phyloP scores from a whole-genome alignment of 1,284 basidiomycete genomes.

The Leccinum solheimii region DNA sequence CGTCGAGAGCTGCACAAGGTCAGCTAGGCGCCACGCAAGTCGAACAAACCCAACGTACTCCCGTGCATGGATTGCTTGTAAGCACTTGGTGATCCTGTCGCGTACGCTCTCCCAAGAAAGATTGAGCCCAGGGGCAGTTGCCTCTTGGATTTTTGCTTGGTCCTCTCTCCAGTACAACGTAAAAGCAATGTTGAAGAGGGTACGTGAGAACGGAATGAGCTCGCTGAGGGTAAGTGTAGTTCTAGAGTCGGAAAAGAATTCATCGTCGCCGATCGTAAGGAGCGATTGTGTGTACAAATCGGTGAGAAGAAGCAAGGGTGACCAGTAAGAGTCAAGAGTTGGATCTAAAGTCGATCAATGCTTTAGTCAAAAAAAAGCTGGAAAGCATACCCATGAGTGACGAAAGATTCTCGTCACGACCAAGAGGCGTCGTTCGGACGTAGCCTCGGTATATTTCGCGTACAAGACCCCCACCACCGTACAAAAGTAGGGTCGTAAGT shows the following conservation, averaged over 20 bases:
- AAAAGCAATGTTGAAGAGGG: constrained; percentile 79
- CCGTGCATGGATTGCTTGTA: constrained; percentile 80
- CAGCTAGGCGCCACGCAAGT: constrained; percentile 1
- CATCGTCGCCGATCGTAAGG: constrained; percentile 93
- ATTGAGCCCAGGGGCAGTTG: constrained; percentile 44
- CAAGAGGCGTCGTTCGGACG: constrained; percentile 59
- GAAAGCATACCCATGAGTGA: constrained; percentile 42
- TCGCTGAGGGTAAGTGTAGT: constrained; percentile 75
- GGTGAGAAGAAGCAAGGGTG: constrained; percentile 76
- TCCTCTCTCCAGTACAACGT: constrained; percentile 78
- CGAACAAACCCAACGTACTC: constrained; percentile 59
- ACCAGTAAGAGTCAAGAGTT: constrained; percentile 50
- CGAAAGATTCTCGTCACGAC: constrained; percentile 47
- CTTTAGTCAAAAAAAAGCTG: constrained; percentile 5
- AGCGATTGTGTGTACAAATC: constrained; percentile 87
- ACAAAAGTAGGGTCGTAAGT: constrained; percentile 49
- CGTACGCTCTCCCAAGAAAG: constrained; percentile 39
- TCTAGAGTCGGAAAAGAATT: constrained; percentile 69
- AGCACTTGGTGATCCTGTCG: constrained; percentile 74
- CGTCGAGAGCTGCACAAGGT: constrained; percentile 66
- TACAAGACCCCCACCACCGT: constrained; percentile 59
- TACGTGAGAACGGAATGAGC: constrained; percentile 64
- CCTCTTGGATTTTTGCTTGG: constrained; percentile 42
- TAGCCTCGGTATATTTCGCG: constrained; percentile 74
- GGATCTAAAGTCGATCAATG: constrained; percentile 41